These are phyloP conservation scores for Phanerochaete carnosa DNA, from an alignment of 768 basidiomycete species.

Conservation along the genomic window DNA sequence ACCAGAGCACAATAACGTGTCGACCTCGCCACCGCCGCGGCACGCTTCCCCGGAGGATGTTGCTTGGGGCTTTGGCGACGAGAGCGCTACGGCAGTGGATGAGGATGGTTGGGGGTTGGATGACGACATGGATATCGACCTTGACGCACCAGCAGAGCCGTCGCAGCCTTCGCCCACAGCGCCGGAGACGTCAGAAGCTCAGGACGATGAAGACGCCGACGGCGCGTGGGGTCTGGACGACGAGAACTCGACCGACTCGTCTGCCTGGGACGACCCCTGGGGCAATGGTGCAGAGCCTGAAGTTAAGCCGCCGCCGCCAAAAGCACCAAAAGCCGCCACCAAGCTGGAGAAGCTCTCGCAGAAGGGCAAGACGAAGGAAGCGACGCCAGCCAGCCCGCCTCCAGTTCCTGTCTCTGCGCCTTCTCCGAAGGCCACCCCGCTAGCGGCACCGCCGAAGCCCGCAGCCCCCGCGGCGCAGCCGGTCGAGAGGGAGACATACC, in stretches of 20 bases:
- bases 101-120: slow-evolving; percentile 46
- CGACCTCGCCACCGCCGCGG: background rate
- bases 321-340: slow-evolving; percentile 49
- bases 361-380: slow-evolving; percentile 44
- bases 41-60: slow-evolving; percentile 26
- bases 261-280: slow-evolving; percentile 62
- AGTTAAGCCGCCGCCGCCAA: slow-evolving; percentile 26
- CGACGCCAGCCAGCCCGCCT: slow-evolving; percentile 11
- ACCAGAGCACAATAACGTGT: background rate
- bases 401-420: slow-evolving; percentile 19
- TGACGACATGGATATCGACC: slow-evolving; percentile 10
- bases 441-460: slow-evolving; percentile 16
- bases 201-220: slow-evolving; percentile 33
- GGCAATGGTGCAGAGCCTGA: slow-evolving; percentile 16
- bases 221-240: slow-evolving; percentile 83
- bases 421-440: slow-evolving; percentile 8
- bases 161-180: background rate
- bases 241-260: slow-evolving; percentile 46
- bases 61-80: slow-evolving; percentile 47
- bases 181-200: slow-evolving; percentile 18
- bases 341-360: slow-evolving; percentile 56
- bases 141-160: slow-evolving; percentile 1
- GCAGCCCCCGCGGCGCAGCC: background rate
- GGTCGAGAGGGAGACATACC: slow-evolving; percentile 47
- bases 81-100: slow-evolving; percentile 29